Percentiles rank a stretch among this genome's conserved stretches.
Conservation (phyloP, 225 moss, liverwort and hornwort genomes). For the Climacium dendroides region DNA sequence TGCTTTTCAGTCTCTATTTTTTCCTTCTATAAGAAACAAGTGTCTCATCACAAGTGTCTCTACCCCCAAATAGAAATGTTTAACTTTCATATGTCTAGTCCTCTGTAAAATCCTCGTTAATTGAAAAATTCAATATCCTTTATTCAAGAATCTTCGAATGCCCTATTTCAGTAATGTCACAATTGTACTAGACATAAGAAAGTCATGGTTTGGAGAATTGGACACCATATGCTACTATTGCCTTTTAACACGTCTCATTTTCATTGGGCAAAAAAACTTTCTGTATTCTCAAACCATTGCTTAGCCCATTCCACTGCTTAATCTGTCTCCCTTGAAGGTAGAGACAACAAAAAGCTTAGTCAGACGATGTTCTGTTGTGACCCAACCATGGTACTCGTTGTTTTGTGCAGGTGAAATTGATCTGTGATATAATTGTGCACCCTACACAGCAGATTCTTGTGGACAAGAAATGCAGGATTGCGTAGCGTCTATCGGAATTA, state of each 20-base stretch:
- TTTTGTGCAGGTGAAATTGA: conserved; percentile 22
- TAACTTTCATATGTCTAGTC: background rate
- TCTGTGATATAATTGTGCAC: conserved; percentile 15
- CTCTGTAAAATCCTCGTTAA: background rate
- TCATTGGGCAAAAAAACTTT: background rate
- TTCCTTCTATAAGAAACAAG: background rate
- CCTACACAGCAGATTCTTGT: background rate
- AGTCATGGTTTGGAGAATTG: background rate
- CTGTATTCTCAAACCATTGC: background rate
- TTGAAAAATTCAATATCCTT: no score
- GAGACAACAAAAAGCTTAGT: background rate
- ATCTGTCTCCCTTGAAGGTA: background rate
- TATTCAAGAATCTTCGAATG: background rate
- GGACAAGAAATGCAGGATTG: conserved; percentile 7
- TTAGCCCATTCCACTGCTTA: background rate
- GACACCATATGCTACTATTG: background rate
- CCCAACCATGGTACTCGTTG: background rate
- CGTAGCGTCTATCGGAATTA: background rate
- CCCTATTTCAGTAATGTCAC: background rate
- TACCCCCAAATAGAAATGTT: background rate
- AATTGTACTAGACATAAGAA: background rate
- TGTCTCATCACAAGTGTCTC: background rate
- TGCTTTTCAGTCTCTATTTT: background rate
- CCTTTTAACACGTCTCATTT: background rate
- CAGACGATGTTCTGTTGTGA: background rate